phyloP scores from a whole-genome alignment of 805 yeast genomes.

The Teunomyces stri region DNA sequence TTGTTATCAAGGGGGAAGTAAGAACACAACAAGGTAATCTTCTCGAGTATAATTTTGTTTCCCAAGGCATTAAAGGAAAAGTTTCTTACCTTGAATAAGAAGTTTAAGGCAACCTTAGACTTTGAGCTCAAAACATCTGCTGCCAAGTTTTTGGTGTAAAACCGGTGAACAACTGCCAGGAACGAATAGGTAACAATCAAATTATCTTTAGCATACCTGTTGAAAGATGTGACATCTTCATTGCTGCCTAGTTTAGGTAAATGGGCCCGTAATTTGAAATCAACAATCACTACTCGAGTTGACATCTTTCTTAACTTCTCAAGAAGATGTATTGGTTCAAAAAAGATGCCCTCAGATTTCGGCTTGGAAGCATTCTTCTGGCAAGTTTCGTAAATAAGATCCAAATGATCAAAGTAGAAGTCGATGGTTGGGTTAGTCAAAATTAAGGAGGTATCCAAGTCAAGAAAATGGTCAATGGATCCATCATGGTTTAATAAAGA shows the following conservation, averaged over 20 bases:
- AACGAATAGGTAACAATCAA: conserved; percentile 21
- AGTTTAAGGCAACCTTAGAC: conserved; percentile 14
- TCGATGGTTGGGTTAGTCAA: conserved; percentile 36
- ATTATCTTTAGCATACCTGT: conserved; percentile 27
- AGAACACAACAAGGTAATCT: conserved; percentile 22
- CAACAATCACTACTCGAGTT: conserved; percentile 28
- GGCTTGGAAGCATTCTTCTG: background rate
- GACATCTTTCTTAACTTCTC: conserved; percentile 18
- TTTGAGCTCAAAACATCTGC: conserved; percentile 9
- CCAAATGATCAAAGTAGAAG: conserved; percentile 38
- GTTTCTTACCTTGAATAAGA: conserved; percentile 30
- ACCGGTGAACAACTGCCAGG: conserved; percentile 23
- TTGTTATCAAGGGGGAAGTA: conserved; percentile 24
- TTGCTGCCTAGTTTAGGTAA: conserved; percentile 25
- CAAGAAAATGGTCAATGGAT: conserved; percentile 10
- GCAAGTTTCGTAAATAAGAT: conserved; percentile 2
- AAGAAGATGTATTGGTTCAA: conserved; percentile 3
- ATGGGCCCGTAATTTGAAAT: conserved; percentile 27
- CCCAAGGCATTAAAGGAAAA: conserved; percentile 30
- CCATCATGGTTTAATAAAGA: conserved; percentile 3
- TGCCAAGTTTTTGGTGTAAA: conserved; percentile 24
- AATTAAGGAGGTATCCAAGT: conserved; percentile 18
- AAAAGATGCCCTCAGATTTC: background rate
- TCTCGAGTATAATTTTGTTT: conserved; percentile 26
- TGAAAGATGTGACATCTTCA: conserved; percentile 6